Conservation (phyloP, 192 early-diverging fungal species). For the Coemansia sp. region DNA sequence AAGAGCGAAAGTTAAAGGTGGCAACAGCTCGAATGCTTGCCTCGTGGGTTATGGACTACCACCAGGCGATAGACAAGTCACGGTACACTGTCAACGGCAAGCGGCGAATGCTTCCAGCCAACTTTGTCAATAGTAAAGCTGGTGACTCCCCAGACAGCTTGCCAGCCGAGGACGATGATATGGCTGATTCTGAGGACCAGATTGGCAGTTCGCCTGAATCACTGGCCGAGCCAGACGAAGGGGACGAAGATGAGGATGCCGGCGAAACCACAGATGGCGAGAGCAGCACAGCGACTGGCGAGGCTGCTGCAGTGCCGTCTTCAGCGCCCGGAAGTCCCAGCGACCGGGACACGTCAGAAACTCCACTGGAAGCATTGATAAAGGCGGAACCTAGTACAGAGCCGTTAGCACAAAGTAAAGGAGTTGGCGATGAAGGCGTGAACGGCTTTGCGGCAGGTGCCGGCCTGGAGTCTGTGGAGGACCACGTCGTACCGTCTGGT, state of each 20-base stretch:
- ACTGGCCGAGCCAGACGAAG: not conserved
- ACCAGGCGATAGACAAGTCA: conserved; percentile 45
- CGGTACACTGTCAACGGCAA: conserved; percentile 36
- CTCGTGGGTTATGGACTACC: conserved; percentile 56
- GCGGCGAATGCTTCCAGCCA: conserved; percentile 13
- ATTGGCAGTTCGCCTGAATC: not conserved
- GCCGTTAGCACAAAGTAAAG: not conserved
- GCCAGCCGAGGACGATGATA: not conserved
- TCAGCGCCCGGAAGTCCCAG: not conserved
- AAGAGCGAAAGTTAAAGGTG: conserved; percentile 51
- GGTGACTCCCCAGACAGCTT: not conserved
- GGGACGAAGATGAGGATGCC: not conserved
- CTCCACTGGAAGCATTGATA: not conserved
- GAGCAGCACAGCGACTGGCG: not conserved
- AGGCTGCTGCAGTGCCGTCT: not conserved
- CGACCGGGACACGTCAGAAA: not conserved
- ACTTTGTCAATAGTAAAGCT: conserved; percentile 11
- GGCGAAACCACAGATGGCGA: not conserved
- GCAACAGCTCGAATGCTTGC: conserved; percentile 44
- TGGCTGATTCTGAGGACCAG: not conserved
- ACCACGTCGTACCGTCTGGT: conserved; percentile 26
- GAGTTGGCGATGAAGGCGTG: not conserved
- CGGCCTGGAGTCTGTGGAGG: conserved; percentile 1
- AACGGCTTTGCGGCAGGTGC: not conserved
- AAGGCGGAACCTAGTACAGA: not conserved